A percentile compares a stretch with the other conserved stretches of the same genome.
These are phyloP conservation scores for Sporothrix protearum DNA, from an alignment of 2,329 filamentous ascomycete genomes.

Conservation along the genomic window DNA sequence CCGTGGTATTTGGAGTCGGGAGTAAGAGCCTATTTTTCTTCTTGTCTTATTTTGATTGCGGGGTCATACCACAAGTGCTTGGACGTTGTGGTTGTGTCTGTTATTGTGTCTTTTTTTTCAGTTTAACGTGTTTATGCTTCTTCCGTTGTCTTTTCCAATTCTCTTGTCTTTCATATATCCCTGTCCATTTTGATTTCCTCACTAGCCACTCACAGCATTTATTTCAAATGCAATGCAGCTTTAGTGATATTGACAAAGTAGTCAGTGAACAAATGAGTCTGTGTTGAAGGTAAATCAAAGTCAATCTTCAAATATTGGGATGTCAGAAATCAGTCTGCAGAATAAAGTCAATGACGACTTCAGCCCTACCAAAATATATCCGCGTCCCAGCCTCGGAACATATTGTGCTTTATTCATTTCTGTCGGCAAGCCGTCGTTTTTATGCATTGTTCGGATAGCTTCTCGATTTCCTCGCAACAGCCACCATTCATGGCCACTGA, in stretches of 20 bases:
- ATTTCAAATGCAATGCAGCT: not conserved
- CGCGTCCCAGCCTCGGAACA: not conserved
- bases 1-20: not conserved
- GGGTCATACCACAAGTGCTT: constrained; percentile 1
- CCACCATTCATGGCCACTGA: not conserved
- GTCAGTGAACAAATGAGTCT: no score
- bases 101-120: not conserved
- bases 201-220: not conserved
- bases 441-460: not conserved
- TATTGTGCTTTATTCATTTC: not conserved
- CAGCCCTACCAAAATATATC: not conserved
- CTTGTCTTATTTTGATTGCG: not conserved
- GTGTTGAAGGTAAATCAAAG: no score
- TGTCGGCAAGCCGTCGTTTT: not conserved
- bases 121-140: not conserved
- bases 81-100: not conserved
- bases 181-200: not conserved
- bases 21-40: not conserved
- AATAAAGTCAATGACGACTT: not conserved
- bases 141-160: not conserved
- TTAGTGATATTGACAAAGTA: not conserved
- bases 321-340: no score
- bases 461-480: not conserved
- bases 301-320: no score
- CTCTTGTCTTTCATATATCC: not conserved